Evolutionary conservation across 2,329 filamentous ascomycete species (phyloP).

Genomic region (Aspergillus novoparasiticus): DNA sequence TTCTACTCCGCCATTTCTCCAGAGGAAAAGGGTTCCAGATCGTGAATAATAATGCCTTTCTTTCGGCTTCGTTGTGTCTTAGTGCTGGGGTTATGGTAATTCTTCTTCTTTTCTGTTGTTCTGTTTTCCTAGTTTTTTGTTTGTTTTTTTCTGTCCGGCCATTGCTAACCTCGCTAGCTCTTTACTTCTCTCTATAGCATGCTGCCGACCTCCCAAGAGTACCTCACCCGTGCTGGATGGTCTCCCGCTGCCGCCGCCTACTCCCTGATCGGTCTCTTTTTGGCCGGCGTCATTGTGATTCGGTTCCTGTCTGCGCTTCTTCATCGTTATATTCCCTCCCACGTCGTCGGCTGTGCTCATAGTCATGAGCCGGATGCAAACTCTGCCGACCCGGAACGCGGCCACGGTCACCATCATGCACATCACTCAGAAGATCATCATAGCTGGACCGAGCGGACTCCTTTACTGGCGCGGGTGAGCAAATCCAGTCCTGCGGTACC

Average conservation of each 20-base stretch:
- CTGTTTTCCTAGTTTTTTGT: no score
- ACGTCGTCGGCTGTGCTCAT: slow-evolving; percentile 53
- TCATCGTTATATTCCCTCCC: slow-evolving; percentile 52
- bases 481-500: slow-evolving; percentile 28
- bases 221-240: slow-evolving; percentile 71
- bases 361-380: slow-evolving; percentile 40
- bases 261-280: slow-evolving; percentile 49
- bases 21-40: slow-evolving; percentile 79
- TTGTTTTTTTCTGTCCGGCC: slow-evolving; percentile 25
- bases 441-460: slow-evolving; percentile 30
- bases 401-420: slow-evolving; percentile 22
- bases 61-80: slow-evolving; percentile 84
- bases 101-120: neutral
- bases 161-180: slow-evolving; percentile 57
- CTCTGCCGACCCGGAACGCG: slow-evolving; percentile 39
- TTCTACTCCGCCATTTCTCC: slow-evolving; percentile 72
- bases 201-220: slow-evolving; percentile 81
- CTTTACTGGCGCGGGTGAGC: slow-evolving; percentile 28
- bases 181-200: slow-evolving; percentile 93
- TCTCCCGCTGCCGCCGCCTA: slow-evolving; percentile 65
- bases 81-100: slow-evolving; percentile 94
- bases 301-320: slow-evolving; percentile 48
- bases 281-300: slow-evolving; percentile 51
- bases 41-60: slow-evolving; percentile 83
- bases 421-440: slow-evolving; percentile 18